Percentiles rank a stretch among this genome's conserved stretches.
These are phyloP conservation scores for Trichoderma asperelloides DNA, from an alignment of 495 filamentous ascomycete genomes.

Conservation along the genomic window DNA sequence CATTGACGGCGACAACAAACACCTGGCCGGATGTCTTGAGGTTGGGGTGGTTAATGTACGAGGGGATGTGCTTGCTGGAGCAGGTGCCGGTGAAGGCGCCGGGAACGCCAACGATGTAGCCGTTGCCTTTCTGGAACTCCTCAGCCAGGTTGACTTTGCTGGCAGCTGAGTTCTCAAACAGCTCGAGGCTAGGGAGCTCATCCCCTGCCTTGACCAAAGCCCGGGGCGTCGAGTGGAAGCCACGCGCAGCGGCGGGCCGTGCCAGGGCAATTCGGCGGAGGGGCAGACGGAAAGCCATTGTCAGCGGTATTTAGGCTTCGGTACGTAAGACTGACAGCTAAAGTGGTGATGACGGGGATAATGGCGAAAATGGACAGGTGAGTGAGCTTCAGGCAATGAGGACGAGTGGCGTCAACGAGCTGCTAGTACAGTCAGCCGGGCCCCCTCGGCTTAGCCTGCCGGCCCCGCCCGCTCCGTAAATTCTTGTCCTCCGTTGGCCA, in stretches of 20 bases:
- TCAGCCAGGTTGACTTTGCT: constrained; percentile 81
- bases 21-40: constrained; percentile 67
- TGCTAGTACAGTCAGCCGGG: constrained; percentile 1
- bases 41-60: constrained; percentile 68
- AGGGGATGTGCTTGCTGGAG: constrained; percentile 69
- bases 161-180: constrained; percentile 57
- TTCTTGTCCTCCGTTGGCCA: not conserved
- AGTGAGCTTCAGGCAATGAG: not conserved
- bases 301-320: not conserved
- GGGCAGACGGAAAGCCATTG: constrained; percentile 1
- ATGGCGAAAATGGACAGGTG: not conserved
- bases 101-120: constrained; percentile 80
- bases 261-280: constrained; percentile 7
- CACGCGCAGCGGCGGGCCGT: constrained; percentile 14
- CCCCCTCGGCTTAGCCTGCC: not conserved
- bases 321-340: not conserved
- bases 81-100: constrained; percentile 81
- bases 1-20: constrained; percentile 88
- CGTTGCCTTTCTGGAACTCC: constrained; percentile 58
- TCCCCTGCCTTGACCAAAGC: constrained; percentile 52
- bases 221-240: constrained; percentile 46
- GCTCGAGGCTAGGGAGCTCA: constrained; percentile 49
- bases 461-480: not conserved
- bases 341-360: not conserved
- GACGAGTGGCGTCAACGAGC: not conserved